A percentile compares a stretch with the other conserved stretches of the same genome.
phyloP scores from a whole-genome alignment of 805 yeast species.

The Torulaspora delbrueckii region DNA sequence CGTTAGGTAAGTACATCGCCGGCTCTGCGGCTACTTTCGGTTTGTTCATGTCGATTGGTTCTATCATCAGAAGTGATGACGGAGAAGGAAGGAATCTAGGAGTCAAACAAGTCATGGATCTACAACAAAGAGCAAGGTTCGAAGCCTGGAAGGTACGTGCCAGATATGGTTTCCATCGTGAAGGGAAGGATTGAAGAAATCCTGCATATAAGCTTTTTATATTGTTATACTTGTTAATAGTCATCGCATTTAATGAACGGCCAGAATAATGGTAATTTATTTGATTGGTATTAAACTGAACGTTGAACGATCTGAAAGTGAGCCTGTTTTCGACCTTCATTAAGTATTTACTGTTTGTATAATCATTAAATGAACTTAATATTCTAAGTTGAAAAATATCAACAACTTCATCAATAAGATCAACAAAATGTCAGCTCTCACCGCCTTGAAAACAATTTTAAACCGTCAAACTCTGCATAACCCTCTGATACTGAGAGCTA shows the following conservation, averaged over 20 bases:
- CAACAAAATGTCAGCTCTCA: neutral
- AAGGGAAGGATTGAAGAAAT: constrained; percentile 3
- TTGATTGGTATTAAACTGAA: neutral
- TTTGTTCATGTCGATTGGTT: constrained; percentile 92
- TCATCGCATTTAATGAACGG: constrained; percentile 4
- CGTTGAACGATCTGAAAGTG: no score
- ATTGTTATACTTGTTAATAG: constrained; percentile 14
- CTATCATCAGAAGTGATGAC: constrained; percentile 77
- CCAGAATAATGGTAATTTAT: neutral
- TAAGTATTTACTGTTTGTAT: neutral
- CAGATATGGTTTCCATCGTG: constrained; percentile 19
- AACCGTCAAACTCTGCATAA: neutral
- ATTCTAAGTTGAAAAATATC: neutral
- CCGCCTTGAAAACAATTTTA: neutral
- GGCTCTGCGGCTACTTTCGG: constrained; percentile 98
- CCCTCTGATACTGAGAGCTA: neutral
- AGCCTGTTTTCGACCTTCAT: no score
- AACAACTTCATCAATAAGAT: neutral
- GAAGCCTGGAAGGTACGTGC: constrained; percentile 32
- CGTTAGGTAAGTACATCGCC: constrained; percentile 91
- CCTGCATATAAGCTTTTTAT: constrained; percentile 1
- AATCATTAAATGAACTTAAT: neutral
- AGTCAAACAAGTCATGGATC: constrained; percentile 12
- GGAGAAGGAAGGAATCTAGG: constrained; percentile 21
- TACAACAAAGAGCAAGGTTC: constrained; percentile 33